phyloP scores from a whole-genome alignment of 2,329 filamentous ascomycete species.

The Endoconidiophora laricicola region DNA sequence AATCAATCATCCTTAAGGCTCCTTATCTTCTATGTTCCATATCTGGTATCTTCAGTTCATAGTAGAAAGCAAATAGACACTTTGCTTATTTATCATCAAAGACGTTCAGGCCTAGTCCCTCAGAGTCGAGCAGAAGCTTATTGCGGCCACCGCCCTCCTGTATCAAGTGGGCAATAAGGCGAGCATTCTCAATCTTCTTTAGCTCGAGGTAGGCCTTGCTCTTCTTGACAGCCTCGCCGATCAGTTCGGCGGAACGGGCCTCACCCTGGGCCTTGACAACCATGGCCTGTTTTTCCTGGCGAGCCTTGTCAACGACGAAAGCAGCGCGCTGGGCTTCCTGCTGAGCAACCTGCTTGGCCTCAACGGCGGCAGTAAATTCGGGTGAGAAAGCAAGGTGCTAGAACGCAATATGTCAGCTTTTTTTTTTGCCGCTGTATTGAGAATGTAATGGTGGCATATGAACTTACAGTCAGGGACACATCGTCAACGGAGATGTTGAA shows the following conservation, averaged over 20 bases:
- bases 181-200: slow-evolving; percentile 94
- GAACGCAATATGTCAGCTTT: neutral
- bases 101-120: slow-evolving; percentile 84
- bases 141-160: slow-evolving; percentile 79
- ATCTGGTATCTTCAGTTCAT: neutral
- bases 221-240: slow-evolving; percentile 99
- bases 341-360: slow-evolving; percentile 59
- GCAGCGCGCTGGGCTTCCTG: slow-evolving; percentile 95
- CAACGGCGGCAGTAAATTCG: slow-evolving; percentile 56
- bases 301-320: slow-evolving; percentile 95
- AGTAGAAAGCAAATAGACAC: neutral
- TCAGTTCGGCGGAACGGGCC: slow-evolving; percentile 90
- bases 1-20: neutral
- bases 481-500: slow-evolving; percentile 98
- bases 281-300: slow-evolving; percentile 98
- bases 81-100: slow-evolving; percentile 27
- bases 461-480: slow-evolving; percentile 77
- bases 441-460: neutral
- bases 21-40: neutral
- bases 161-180: slow-evolving; percentile 70
- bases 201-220: slow-evolving; percentile 91
- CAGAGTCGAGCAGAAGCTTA: slow-evolving; percentile 81
- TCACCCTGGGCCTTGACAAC: slow-evolving; percentile 98
- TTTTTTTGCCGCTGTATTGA: neutral
- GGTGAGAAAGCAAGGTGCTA: slow-evolving; percentile 58